phyloP scores from a whole-genome alignment of 2,329 filamentous ascomycete species.

The Cordyceps javanica region DNA sequence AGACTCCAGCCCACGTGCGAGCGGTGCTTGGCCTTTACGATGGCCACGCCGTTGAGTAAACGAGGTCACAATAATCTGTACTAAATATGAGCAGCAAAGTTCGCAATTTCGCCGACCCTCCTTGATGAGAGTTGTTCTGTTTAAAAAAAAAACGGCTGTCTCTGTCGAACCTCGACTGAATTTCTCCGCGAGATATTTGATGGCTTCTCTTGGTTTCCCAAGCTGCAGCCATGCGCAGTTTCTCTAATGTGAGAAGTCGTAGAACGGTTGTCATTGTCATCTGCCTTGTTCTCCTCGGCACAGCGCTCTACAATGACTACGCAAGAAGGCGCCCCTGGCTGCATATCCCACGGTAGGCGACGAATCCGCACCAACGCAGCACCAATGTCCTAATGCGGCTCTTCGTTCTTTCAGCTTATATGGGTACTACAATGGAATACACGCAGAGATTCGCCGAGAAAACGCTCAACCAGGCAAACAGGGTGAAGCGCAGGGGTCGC shows the following conservation, averaged over 20 bases:
- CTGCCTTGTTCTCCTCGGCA: background rate
- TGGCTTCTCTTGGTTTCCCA: background rate
- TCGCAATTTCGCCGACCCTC: background rate
- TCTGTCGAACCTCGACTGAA: too few species aligned
- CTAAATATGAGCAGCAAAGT: background rate
- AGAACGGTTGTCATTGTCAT: background rate
- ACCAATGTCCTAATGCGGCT: background rate
- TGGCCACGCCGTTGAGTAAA: background rate
- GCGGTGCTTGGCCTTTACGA: background rate
- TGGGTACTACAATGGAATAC: constrained; percentile 73
- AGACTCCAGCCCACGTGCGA: background rate
- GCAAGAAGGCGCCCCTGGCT: constrained; percentile 33
- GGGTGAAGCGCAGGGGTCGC: background rate
- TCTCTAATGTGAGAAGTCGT: background rate
- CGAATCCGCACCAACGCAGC: background rate
- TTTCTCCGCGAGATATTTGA: background rate
- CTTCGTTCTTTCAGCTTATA: constrained; percentile 53
- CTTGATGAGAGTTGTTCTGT: too few species aligned
- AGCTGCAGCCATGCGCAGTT: background rate
- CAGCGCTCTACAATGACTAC: constrained; percentile 17
- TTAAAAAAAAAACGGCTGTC: too few species aligned
- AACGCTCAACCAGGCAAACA: background rate
- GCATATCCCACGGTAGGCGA: constrained; percentile 30
- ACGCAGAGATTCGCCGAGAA: constrained; percentile 51
- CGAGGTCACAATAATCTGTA: too few species aligned